Evolutionary conservation across 2,329 filamentous ascomycete species (phyloP).

Genomic region (Aspergillus quadrilineatus): DNA sequence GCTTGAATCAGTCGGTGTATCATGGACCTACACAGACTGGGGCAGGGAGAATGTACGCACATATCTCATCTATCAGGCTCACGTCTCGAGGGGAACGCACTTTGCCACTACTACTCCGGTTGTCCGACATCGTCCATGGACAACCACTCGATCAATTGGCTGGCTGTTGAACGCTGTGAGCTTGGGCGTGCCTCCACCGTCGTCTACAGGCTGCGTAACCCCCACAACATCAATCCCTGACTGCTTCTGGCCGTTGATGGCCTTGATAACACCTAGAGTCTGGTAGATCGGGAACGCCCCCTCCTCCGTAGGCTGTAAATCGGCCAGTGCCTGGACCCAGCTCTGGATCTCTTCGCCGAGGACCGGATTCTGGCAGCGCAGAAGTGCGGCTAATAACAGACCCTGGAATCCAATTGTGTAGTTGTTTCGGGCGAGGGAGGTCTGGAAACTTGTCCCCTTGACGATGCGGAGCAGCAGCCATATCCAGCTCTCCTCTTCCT

Average conservation of each 20-base stretch:
- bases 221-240: conserved; percentile 20
- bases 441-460: conserved; percentile 17
- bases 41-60: too few relatives aligned
- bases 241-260: conserved; percentile 23
- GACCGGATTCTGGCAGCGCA: conserved; percentile 20
- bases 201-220: conserved; percentile 22
- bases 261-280: conserved; percentile 19
- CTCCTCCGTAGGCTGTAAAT: conserved; percentile 26
- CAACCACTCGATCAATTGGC: conserved; percentile 18
- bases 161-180: conserved; percentile 27
- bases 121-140: conserved; percentile 19
- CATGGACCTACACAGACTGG: too few relatives aligned
- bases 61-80: too few relatives aligned
- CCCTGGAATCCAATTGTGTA: conserved; percentile 29
- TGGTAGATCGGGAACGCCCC: conserved; percentile 27
- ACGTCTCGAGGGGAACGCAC: not conserved
- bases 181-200: conserved; percentile 24
- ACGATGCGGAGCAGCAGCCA: conserved; percentile 17
- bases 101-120: not conserved
- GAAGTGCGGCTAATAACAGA: conserved; percentile 20
- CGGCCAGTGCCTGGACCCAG: conserved; percentile 20
- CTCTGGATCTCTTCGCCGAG: conserved; percentile 19
- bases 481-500: conserved; percentile 16
- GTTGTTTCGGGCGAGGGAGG: conserved; percentile 19
- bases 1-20: too few relatives aligned